Percentiles rank a stretch among this genome's conserved stretches.
These are phyloP conservation scores for Erysimum cheiranthoides DNA, from an alignment of 345 rosid genomes.

Conservation along the genomic window DNA sequence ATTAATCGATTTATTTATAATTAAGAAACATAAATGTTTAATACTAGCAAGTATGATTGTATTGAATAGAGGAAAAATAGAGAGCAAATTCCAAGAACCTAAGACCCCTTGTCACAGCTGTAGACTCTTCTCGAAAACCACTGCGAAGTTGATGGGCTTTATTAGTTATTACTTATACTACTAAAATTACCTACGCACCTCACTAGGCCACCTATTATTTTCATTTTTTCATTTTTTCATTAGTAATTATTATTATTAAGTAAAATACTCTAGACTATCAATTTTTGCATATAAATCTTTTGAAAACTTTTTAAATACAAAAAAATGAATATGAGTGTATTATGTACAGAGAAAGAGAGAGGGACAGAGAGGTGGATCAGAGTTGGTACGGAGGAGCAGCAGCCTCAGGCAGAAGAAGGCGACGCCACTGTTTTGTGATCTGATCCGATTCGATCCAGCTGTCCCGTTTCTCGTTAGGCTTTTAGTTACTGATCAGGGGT, in stretches of 20 bases:
- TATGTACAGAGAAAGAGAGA: conserved; percentile 1
- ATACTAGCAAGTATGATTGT: background rate
- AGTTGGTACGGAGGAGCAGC: conserved; percentile 37
- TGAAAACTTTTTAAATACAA: background rate
- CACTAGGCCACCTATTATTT: conserved; percentile 26
- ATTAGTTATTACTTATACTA: conserved; percentile 29
- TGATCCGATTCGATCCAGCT: conserved; percentile 38
- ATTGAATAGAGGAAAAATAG: background rate
- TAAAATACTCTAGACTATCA: background rate
- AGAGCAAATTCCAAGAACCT: conserved; percentile 47
- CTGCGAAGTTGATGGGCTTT: conserved; percentile 25
- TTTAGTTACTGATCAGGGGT: conserved; percentile 30
- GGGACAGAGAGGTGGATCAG: conserved; percentile 42
- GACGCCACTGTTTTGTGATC: conserved; percentile 36
- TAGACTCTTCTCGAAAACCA: conserved; percentile 39
- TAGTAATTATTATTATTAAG: background rate
- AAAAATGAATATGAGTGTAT: background rate
- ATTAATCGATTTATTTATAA: background rate
- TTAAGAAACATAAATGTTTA: background rate
- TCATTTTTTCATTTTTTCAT: background rate
- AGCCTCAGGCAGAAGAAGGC: conserved; percentile 41
- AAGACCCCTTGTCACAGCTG: conserved; percentile 39
- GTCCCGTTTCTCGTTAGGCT: conserved; percentile 29
- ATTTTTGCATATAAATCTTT: background rate
- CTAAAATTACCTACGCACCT: conserved; percentile 18